Percentiles rank a stretch among this genome's conserved stretches.
Conservation (phyloP, 257 asterid species). For the Penstemon barbatus region DNA sequence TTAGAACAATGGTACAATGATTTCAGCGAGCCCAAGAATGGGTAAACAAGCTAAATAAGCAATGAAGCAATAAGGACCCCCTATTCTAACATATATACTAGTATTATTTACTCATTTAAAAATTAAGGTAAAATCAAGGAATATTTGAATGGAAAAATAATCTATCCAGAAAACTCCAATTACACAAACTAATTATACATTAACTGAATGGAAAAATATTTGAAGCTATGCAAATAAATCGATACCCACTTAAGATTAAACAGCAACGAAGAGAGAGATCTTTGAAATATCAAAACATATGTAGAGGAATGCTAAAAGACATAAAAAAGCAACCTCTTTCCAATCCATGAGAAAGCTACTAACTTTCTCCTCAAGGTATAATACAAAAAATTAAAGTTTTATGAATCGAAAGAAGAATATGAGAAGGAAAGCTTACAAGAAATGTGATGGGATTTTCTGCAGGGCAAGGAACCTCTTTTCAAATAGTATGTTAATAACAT, state of each 20-base stretch:
- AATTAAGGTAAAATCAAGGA: not conserved
- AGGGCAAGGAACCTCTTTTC: conserved; percentile 40
- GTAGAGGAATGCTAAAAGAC: conserved; percentile 10
- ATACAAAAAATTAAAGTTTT: conserved; percentile 17
- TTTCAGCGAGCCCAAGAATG: conserved; percentile 21
- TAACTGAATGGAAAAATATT: conserved; percentile 16
- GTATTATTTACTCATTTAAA: not conserved
- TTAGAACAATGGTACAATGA: conserved; percentile 21
- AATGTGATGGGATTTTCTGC: conserved; percentile 45
- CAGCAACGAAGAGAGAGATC: conserved; percentile 24
- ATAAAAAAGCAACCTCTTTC: conserved; percentile 24
- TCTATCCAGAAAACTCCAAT: conserved; percentile 6
- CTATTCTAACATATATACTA: conserved; percentile 7
- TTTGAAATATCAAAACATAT: conserved; percentile 18
- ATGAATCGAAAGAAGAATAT: conserved; percentile 29
- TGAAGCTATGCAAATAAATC: not conserved
- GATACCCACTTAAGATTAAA: conserved; percentile 28
- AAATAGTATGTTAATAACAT: not conserved
- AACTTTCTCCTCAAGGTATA: conserved; percentile 10
- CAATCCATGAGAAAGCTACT: conserved; percentile 25
- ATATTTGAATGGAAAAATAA: not conserved
- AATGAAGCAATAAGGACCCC: conserved; percentile 15
- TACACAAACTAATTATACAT: conserved; percentile 19
- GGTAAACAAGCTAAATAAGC: conserved; percentile 21
- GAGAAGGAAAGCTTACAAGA: conserved; percentile 51